Evolutionary conservation across 1,139 yeast species (phyloP), one percentile per base, ranked within the genome.

Genomic region (Candida dubliniensis): DNA sequence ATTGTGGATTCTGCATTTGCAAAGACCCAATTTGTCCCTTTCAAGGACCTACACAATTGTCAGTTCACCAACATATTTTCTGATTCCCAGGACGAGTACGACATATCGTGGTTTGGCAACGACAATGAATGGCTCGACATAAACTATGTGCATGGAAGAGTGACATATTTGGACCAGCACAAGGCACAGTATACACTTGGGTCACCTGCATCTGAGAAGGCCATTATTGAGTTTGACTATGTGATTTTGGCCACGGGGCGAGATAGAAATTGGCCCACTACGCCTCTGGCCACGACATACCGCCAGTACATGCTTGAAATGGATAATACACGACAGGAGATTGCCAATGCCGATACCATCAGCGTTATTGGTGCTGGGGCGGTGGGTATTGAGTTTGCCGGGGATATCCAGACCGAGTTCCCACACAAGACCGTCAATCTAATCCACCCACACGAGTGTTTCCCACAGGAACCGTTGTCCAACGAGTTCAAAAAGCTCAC

Each of bases 231-330:
- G n/a, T 79, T 77, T 54, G 80, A 77, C 50, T 77, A 74, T 49
- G 73, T 73, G 18, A 62, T 78, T 4, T 55, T 71, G 48, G 80
- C 82, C 2, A 60, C 77, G 2, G 84, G 84, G 1, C 59, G 82
- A 55, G 67, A 76, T 47, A 60, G 83, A 47, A 59, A 62, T 36
- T 78, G 81, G 80, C 84, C 84, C 10, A 71, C 77, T 31, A 77
- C 79, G 15, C 84, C 84, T 1, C 51, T 54, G 25, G 58, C 50
- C 45, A 26, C n/a, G 8, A 69, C 66, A 13, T 50, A 48, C 42
- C 60, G 59, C 8, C 51, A 52, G 11, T 72, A 59, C 48, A 36
- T 67, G 34, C 51, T 55, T 13, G 77, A 72, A 48, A 70, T 72
- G 76, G 46, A 44, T 4, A 53, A 58, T 14, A 72, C 67, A 31